phyloP scores from a whole-genome alignment of 148 eudicot genomes.

The Heliamphora exappendiculata region DNA sequence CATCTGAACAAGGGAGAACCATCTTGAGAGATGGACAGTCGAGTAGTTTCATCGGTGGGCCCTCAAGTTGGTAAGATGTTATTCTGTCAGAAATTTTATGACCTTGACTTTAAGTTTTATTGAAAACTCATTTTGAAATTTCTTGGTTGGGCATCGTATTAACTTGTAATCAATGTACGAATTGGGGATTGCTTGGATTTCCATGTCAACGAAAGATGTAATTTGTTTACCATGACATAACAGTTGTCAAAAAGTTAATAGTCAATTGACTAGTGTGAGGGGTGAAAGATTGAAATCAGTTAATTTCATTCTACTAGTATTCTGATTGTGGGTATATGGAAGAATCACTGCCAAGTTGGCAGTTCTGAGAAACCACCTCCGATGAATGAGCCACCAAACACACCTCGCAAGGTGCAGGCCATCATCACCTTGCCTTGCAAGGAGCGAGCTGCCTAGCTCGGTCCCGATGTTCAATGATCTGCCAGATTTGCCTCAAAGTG shows the following conservation, averaged over 20 bases:
- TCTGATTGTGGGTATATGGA: background rate
- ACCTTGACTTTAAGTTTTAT: background rate
- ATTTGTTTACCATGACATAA: background rate
- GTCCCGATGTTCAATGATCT: no score
- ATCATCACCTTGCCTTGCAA: no score
- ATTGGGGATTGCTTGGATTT: background rate
- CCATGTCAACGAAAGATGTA: background rate
- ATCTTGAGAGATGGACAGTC: conserved; percentile 18
- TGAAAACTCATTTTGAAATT: background rate
- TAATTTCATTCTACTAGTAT: background rate
- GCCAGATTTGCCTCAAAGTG: no score
- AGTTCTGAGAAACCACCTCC: no score
- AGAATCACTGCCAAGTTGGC: background rate
- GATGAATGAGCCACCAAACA: background rate
- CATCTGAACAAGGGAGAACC: conserved; percentile 25
- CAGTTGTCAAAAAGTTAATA: background rate
- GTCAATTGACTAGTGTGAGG: background rate
- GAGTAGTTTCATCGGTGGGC: conserved; percentile 34
- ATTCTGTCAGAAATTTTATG: background rate
- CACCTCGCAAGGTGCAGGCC: no score
- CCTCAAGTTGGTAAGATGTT: conserved; percentile 49
- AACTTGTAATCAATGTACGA: background rate
- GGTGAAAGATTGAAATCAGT: background rate
- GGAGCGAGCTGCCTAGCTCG: no score
- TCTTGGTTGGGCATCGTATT: background rate